Evolutionary conservation across 1,139 yeast species (phyloP).

Genomic region (Pichia cactophila): DNA sequence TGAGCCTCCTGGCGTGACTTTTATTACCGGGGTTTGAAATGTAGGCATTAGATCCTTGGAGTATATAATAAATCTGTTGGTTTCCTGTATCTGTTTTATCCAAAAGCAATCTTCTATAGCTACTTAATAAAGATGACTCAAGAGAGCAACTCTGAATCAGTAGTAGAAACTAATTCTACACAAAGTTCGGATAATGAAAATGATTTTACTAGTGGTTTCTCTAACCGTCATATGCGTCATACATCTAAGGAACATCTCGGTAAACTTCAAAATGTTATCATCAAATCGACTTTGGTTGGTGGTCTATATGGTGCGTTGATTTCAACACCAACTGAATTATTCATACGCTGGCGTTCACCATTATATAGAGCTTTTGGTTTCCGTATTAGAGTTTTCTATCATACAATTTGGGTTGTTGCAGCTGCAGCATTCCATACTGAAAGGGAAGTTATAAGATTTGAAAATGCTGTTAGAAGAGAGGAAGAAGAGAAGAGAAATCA

Average conservation of each 20-base stretch:
- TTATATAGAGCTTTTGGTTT: conserved; percentile 29
- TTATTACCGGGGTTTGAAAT: background rate
- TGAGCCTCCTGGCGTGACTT: background rate
- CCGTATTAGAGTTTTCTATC: conserved; percentile 29
- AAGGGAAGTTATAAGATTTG: conserved; percentile 27
- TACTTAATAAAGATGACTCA: background rate
- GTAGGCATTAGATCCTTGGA: background rate
- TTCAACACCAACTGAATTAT: conserved; percentile 28
- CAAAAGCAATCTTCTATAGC: too few species aligned
- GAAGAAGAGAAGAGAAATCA: conserved; percentile 26
- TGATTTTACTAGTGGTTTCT: conserved; percentile 7
- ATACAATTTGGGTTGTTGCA: conserved; percentile 30
- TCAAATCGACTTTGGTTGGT: conserved; percentile 26
- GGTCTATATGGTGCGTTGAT: conserved; percentile 30
- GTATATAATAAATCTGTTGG: too few species aligned
- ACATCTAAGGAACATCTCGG: conserved; percentile 22
- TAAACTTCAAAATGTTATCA: conserved; percentile 23
- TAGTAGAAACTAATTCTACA: background rate
- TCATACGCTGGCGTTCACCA: conserved; percentile 30
- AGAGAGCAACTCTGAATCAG: background rate
- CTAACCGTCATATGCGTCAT: conserved; percentile 17
- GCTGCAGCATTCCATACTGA: conserved; percentile 30
- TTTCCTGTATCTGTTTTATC: too few species aligned
- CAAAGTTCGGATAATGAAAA: background rate
- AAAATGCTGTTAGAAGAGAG: conserved; percentile 24